Evolutionary conservation across 2,329 filamentous ascomycete species (phyloP), one percentile per base, ranked within the genome.

Genomic region (Claviceps sp.): DNA sequence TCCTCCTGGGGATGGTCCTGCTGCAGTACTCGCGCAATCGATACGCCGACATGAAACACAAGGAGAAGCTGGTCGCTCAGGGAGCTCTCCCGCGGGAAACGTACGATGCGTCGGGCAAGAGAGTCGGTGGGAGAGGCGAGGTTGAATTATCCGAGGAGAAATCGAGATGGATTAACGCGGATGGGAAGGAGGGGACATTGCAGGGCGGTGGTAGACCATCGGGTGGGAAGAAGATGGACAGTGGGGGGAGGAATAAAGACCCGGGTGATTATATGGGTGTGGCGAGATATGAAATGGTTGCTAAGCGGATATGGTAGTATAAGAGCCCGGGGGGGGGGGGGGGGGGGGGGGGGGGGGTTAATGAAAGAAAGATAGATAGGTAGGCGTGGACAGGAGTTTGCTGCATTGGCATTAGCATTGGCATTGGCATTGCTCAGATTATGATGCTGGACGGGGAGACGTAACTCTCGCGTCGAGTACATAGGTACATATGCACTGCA

Each of bases 211-310:
- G 40, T 4, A 70, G 66, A 51, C 60, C 62, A 5, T 77, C 76
- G 6, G 79, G 78, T 55, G 79, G 81, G 57, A 82, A 77, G 58
- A 75, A 75, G 24, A 70, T 58, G 5, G 61, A 58, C n/a, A 50
- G 68, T 34, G 9, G 18, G 18, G 30, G 4, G 38, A 70, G 71
- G 50, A 75, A 75, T 52, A 76, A 79, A 50, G 57, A 57, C 1
- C 63, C 65, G 2, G 57, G 54, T 4, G 70, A 72, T 79, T 64
- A 80, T 81, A 67, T 85, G 76, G 62, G 81, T 71, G 64, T 88
- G 82, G 56, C 81, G 76, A 77, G 93, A 60, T 98, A 96, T 70
- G 88, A 89, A 64, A 96, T 97, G 93, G 84, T 89, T 60, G 88
- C 88, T 0, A 97, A 96, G 76, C 78, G 93, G 64, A 98, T 98